Evolutionary conservation across 2,329 filamentous ascomycete genomes (phyloP).

Genomic region (Talaromyces sp.): DNA sequence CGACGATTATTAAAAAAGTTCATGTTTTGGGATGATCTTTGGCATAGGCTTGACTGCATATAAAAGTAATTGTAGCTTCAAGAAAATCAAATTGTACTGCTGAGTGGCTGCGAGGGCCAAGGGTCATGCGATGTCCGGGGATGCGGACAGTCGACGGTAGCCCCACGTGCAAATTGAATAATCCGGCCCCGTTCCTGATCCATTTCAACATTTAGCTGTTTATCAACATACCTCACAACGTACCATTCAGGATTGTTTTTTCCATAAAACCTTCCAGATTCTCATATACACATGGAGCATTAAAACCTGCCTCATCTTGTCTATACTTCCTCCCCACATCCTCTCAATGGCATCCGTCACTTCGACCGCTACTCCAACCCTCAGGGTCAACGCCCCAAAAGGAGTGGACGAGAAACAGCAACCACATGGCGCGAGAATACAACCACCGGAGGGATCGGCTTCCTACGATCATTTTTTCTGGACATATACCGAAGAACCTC

Average conservation of each 20-base stretch:
- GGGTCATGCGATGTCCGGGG: neutral
- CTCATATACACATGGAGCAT: neutral
- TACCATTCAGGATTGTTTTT: neutral
- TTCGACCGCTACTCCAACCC: slow-evolving; percentile 33
- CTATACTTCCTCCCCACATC: slow-evolving; percentile 7
- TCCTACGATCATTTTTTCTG: slow-evolving; percentile 76
- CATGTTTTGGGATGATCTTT: slow-evolving; percentile 12
- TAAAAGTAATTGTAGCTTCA: slow-evolving; percentile 3
- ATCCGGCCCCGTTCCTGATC: slow-evolving; percentile 27
- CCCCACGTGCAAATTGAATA: slow-evolving; percentile 39
- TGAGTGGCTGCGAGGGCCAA: neutral
- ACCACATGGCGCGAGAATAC: slow-evolving; percentile 27
- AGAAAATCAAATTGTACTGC: slow-evolving; percentile 7
- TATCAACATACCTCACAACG: neutral
- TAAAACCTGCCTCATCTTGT: neutral
- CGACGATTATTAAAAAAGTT: slow-evolving; percentile 68
- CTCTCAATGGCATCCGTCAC: slow-evolving; percentile 32
- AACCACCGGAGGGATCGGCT: slow-evolving; percentile 35
- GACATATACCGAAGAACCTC: slow-evolving; percentile 98
- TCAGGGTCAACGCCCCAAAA: slow-evolving; percentile 29
- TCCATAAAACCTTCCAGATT: neutral
- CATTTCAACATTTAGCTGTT: slow-evolving; percentile 7
- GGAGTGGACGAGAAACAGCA: slow-evolving; percentile 21
- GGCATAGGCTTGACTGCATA: slow-evolving; percentile 9
- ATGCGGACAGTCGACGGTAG: slow-evolving; percentile 23